Evolutionary conservation across 176 grass and related monocot species (phyloP), one percentile per base, ranked within the genome.

Genomic region (Juncus effusus): DNA sequence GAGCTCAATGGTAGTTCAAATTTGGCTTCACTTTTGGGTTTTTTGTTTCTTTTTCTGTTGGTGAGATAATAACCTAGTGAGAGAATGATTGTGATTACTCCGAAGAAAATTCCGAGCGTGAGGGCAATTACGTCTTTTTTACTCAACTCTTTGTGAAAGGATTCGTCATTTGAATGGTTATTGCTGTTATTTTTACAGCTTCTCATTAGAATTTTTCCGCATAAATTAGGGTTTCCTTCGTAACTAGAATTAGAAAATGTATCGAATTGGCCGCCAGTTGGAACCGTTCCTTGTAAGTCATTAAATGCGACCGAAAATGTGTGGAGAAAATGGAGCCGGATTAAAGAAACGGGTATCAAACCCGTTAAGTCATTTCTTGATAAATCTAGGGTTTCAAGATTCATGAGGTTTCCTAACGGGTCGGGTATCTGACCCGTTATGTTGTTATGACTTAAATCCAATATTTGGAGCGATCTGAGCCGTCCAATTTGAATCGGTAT

Each of bases 301-400:
- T 92, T 92, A 79, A 72, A 73, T 40, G 84, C 86, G 59, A 92
- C 88, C 78, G 77, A 78, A 74, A 92, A 92, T 56, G 0, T 57
- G 10, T 80, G 72, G 59, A 92, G 88, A 66, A 92, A 92, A 61
- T 87, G 55, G 36, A 92, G 62, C 57, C 49, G 10, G 8, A 1
- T 82, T 65, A 91, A 39, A 72, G 60, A 37, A 5, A 52, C 10
- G 42, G 84, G 88, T 51, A 92, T 68, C 75, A 11, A 53, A 56
- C 88, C 88, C 70, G 84, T 79, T 60, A 92, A 70, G 10, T 81
- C 61, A 44, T 87, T 92, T 38, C 65, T 69, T 54, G 88, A 84
- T 40, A 92, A 9, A 9, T 92, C 78, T 36, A 92, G 75, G 9
- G 11, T 11, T 38, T 87, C 63, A 56, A 92, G 66, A 61, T 44